Conservation (phyloP, 345 rosid genomes). For the Camelina hispida region DNA sequence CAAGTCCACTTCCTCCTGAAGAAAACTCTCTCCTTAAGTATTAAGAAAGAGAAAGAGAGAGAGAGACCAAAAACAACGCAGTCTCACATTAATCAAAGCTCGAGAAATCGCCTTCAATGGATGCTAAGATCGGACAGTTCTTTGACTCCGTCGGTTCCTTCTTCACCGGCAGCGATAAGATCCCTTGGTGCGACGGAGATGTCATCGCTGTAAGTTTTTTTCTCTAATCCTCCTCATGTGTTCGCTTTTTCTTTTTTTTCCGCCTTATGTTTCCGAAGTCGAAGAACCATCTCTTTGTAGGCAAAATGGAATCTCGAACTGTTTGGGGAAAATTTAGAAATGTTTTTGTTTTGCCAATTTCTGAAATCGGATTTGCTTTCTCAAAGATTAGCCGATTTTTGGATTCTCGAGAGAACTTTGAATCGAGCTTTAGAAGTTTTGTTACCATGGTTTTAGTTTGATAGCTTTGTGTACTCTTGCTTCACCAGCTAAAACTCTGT, state of each 20-base stretch:
- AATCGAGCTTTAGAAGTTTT: slow-evolving; percentile 2
- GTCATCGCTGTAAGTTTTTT: slow-evolving; percentile 59
- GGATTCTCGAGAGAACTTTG: neutral
- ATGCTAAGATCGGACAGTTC: slow-evolving; percentile 46
- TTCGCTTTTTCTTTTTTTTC: neutral
- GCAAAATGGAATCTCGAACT: slow-evolving; percentile 5
- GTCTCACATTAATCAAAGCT: slow-evolving; percentile 27
- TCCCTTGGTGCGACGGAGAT: slow-evolving; percentile 85
- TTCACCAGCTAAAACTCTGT: neutral
- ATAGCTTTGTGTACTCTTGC: neutral
- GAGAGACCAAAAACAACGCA: slow-evolving; percentile 15
- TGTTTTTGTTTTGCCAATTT: neutral
- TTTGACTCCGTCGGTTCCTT: slow-evolving; percentile 62
- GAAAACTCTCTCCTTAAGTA: slow-evolving; percentile 10
- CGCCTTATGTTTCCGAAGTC: slow-evolving; percentile 17
- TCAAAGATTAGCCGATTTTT: neutral
- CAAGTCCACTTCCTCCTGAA: slow-evolving; percentile 21
- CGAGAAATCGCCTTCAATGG: slow-evolving; percentile 34
- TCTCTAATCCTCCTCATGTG: neutral
- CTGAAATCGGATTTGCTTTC: slow-evolving; percentile 15
- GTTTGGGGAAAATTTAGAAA: neutral
- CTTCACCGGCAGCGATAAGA: slow-evolving; percentile 76
- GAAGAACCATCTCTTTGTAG: neutral
- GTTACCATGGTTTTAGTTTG: neutral
- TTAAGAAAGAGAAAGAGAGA: slow-evolving; percentile 21